Base-by-base conservation (phyloP, 805 yeast species). In the Sugiyamaella boreocaroliniensis region DNA sequence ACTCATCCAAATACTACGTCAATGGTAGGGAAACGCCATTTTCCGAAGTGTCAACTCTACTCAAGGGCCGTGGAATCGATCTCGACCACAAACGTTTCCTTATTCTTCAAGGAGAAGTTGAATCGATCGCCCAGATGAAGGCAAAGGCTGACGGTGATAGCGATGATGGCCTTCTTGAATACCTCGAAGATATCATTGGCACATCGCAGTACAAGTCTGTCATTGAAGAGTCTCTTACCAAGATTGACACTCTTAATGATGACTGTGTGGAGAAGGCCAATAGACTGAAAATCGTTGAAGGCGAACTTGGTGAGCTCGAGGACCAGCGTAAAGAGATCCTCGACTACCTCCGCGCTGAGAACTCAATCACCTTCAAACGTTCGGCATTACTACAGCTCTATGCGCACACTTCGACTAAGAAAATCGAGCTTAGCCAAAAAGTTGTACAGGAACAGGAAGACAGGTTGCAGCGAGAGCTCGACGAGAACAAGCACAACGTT, bases 81-180 rank as follows among this genome's bases (percentile, higher is more conserved):
- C 75, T 93, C 56, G 95, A 90, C 60, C 99, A 93, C 68, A 93
- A 93, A 65, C 76, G 99, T 61, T 93, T 93, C 62, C 76, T 93
- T 61, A 95, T 93, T 64, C 73, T 93, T 45, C 99, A 93, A 70
- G 99, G 99, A 66, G 99, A 93, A 67, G 99, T 93, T 43, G 99
- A 93, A 71, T 85, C 90, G 58, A 93, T 93, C 64, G 97, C 99
- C 0, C 97, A 93, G 67, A 95, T 93, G 99, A 92, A 92, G 65
- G 86, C 99, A 10, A 93, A 92, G 64, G 98, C 97, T 0, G 97
- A 93, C 63, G 80, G 76, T 48, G 96, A 88, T 50, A 81, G 81
- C 58, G 98, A 92, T 61, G 98, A 93, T 65, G 99, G 99, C 0
- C 73, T 93, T 26, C 70, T 93, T 41, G 99, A 95, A 64, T 93